Base-by-base conservation (phyloP, 805 yeast genomes). In the Lachancea lanzarotensis region DNA sequence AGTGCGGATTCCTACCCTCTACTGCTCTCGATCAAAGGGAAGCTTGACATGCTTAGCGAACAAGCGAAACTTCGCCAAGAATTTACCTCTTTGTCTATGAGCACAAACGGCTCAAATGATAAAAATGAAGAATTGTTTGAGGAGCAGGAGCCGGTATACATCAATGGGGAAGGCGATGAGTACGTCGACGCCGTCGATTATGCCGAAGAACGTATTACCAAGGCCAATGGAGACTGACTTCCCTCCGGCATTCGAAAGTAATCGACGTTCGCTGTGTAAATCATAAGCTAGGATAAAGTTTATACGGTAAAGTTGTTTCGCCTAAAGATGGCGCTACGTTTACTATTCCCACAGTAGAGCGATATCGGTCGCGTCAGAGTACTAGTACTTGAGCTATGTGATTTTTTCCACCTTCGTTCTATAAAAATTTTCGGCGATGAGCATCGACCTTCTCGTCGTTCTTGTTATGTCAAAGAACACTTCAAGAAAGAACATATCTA, bases 21-120 rank as follows among this genome's bases (percentile, higher is more conserved):
- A 33, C 70, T 91, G 42, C 67, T 90, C 20, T 80, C 93, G 1
- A 73, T 91, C 26, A 95, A 90, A 62, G 98, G 98, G 38, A 78
- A 93, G 51, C 69, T 91, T 38, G 84, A 82, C 56, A 73, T 91
- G 62, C 71, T 91, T 35, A 76, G 76, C 51, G 76, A 88, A 2
- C 98, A 91, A 66, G 73, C 87, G 10, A 74, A 76, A 46, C 67
- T 91, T 52, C 79, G 97, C 57, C 63, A 66, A 32, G 81, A 75
- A 36, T 66, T 75, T 55, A 60, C 68, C 53, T 68, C 46, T 57
- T 63, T 42, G 59, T 65, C n/a, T 62, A 57, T 13, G 52, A 63
- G 57, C 5, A 59, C 47, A 3, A 57, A 52, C 5, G 62, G 56
- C 10, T 57, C 60, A 8, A 20, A 18, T 31, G 54, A 54, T 52